A percentile compares a stretch with the other conserved stretches of the same genome.
These are phyloP conservation scores for Trichoderma gamsii DNA, from an alignment of 495 filamentous ascomycete genomes.

Conservation along the genomic window DNA sequence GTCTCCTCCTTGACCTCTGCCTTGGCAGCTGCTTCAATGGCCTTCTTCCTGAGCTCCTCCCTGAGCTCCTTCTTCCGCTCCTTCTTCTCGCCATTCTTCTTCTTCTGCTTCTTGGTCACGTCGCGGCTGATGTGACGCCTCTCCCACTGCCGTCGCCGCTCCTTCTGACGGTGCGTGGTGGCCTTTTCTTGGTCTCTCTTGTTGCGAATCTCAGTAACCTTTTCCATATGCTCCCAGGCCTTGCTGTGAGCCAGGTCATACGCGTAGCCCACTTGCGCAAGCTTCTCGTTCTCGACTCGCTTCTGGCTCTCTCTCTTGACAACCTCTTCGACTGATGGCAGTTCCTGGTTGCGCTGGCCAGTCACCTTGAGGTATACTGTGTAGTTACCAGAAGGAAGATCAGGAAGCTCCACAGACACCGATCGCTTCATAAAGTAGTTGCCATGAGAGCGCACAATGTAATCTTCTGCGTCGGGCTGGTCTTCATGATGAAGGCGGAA, in stretches of 20 bases:
- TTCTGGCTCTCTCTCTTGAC: constrained; percentile 60
- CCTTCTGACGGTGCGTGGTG: constrained; percentile 36
- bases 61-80: constrained; percentile 35
- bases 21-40: constrained; percentile 25
- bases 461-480: constrained; percentile 73
- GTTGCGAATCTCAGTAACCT: constrained; percentile 49
- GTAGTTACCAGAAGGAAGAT: constrained; percentile 73
- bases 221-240: constrained; percentile 57
- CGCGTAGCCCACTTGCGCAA: constrained; percentile 74
- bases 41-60: constrained; percentile 30
- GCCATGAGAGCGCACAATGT: constrained; percentile 77
- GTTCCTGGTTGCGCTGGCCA: constrained; percentile 52
- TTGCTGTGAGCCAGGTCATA: constrained; percentile 91
- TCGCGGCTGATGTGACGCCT: constrained; percentile 37
- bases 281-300: constrained; percentile 66
- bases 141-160: constrained; percentile 43
- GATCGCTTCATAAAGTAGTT: constrained; percentile 55
- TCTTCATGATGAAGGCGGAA: constrained; percentile 69
- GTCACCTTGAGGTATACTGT: constrained; percentile 76
- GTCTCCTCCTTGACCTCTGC: constrained; percentile 31
- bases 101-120: constrained; percentile 30
- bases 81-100: constrained; percentile 39
- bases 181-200: constrained; percentile 44
- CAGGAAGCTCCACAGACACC: constrained; percentile 43
- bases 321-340: constrained; percentile 59